A percentile compares a stretch with the other conserved stretches of the same genome.
phyloP scores from a whole-genome alignment of 495 filamentous ascomycete species.

The Penicillium soppii region DNA sequence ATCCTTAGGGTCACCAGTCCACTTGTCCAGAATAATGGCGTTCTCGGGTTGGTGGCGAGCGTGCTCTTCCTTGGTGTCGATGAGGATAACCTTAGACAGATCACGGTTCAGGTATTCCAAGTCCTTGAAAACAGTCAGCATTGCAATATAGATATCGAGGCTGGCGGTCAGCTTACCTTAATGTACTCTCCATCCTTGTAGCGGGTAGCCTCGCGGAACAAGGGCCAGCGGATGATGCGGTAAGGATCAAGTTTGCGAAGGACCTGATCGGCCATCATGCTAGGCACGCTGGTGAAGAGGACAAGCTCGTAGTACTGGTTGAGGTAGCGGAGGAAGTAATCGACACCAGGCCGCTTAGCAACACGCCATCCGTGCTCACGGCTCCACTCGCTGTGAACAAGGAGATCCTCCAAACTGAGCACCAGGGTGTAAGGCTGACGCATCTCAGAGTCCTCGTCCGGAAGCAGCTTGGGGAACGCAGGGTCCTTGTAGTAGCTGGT shows the following conservation, averaged over 20 bases:
- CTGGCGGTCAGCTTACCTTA: slow-evolving; percentile 63
- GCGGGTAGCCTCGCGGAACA: slow-evolving; percentile 90
- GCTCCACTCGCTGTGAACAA: slow-evolving; percentile 91
- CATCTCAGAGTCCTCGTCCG: slow-evolving; percentile 78
- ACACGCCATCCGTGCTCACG: slow-evolving; percentile 93
- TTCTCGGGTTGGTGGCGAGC: slow-evolving; percentile 87
- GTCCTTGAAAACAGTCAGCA: slow-evolving; percentile 56
- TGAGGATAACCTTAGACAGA: slow-evolving; percentile 86
- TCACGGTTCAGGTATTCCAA: slow-evolving; percentile 94
- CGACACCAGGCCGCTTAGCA: slow-evolving; percentile 91
- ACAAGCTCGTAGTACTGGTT: slow-evolving; percentile 98
- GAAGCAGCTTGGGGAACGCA: slow-evolving; percentile 89
- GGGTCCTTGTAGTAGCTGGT: slow-evolving; percentile 94
- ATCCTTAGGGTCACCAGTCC: slow-evolving; percentile 81
- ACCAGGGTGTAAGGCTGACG: slow-evolving; percentile 91
- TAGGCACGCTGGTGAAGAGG: slow-evolving; percentile 85
- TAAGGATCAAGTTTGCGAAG: slow-evolving; percentile 95
- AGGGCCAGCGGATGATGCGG: slow-evolving; percentile 90
- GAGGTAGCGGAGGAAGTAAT: slow-evolving; percentile 96
- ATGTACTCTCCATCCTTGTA: slow-evolving; percentile 95
- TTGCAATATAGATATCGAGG: not conserved
- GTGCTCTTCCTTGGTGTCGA: slow-evolving; percentile 82
- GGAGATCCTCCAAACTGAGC: slow-evolving; percentile 86
- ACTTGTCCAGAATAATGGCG: slow-evolving; percentile 85
- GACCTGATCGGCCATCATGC: slow-evolving; percentile 77